Evolutionary conservation across 345 rosid species (phyloP), one percentile per base, ranked within the genome.

Genomic region (Triadica sebifera): DNA sequence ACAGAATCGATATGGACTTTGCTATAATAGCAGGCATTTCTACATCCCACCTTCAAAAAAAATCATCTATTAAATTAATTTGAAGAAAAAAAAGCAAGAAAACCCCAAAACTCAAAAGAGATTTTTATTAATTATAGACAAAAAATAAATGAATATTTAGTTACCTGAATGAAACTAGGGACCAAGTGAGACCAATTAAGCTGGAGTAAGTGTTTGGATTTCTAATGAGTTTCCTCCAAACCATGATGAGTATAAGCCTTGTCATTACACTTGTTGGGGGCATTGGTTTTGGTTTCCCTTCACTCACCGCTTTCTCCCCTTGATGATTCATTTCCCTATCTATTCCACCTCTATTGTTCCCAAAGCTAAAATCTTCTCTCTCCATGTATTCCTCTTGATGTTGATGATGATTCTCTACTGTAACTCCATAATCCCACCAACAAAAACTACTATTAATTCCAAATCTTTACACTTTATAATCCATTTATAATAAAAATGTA

Each of bases 221-320:
- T 76, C 98, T 88, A n/a, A 95, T 95, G 24, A 95, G 96, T 83
- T 95, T 95, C 63, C 99, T 95, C 99, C 99, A 95, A 43, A 93
- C 99, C 99, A 95, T 95, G 68, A 95, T 93, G 65, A 95, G 84
- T 15, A 95, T 95, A 2, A 95, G 97, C 87, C 98, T 95, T 71
- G 99, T 95, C 97, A 95, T 91, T 4, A 95, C 99, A 80, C 96
- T 90, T 53, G 97, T 85, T 29, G 99, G 97, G 45, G 99, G 99
- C 99, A 93, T 93, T 15, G 89, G 51, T 74, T 87, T 93, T 49
- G 90, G 46, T 65, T 90, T 91, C 0, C 85, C 90, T 77, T 29
- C 87, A 84, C 77, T 87, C 0, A 81, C 87, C 0, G 75, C 83
- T 70, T 89, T 80, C 20, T 88, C 93, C 25, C 86, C 85, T 51